phyloP scores from a whole-genome alignment of 2,329 filamentous ascomycete species.

The Ophiostoma sp. region DNA sequence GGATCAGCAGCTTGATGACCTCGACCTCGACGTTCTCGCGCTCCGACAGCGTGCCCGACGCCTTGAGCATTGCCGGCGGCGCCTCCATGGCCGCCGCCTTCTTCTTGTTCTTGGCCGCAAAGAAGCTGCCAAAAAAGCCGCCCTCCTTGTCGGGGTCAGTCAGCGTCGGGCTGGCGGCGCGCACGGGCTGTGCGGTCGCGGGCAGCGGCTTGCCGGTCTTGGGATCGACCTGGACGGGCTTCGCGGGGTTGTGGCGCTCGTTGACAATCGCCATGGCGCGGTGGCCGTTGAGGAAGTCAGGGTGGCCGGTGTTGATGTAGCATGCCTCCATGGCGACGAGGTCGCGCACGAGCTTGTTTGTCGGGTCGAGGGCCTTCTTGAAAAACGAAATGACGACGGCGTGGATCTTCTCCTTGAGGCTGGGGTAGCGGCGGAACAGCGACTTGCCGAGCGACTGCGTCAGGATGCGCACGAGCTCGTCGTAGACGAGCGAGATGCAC shows the following conservation, averaged over 20 bases:
- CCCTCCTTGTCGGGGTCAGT: constrained; percentile 50
- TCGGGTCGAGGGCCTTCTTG: constrained; percentile 97
- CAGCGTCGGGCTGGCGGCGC: constrained; percentile 70
- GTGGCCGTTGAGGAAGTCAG: constrained; percentile 95
- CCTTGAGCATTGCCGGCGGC: constrained; percentile 86
- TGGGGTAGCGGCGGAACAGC: constrained; percentile 88
- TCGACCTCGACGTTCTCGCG: constrained; percentile 94
- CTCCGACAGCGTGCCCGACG: constrained; percentile 86
- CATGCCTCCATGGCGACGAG: constrained; percentile 92
- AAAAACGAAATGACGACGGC: constrained; percentile 88
- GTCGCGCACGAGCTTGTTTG: constrained; percentile 92
- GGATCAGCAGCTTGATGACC: constrained; percentile 96
- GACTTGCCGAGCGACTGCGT: constrained; percentile 82
- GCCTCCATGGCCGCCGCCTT: constrained; percentile 99
- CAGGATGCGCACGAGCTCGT: constrained; percentile 93
- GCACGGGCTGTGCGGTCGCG: constrained; percentile 54
- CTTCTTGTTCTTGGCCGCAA: constrained; percentile 99
- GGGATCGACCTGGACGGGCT: constrained; percentile 91
- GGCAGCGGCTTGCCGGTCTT: constrained; percentile 96
- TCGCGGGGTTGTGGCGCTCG: constrained; percentile 73
- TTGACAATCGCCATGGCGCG: constrained; percentile 98
- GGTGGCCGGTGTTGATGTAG: constrained; percentile 98
- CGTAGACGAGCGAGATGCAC: constrained; percentile 94
- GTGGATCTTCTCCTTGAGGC: constrained; percentile 94
- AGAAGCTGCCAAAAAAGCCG: constrained; percentile 98